phyloP scores from a whole-genome alignment of 2,329 filamentous ascomycete genomes.

The Herpomyces periplanetae region DNA sequence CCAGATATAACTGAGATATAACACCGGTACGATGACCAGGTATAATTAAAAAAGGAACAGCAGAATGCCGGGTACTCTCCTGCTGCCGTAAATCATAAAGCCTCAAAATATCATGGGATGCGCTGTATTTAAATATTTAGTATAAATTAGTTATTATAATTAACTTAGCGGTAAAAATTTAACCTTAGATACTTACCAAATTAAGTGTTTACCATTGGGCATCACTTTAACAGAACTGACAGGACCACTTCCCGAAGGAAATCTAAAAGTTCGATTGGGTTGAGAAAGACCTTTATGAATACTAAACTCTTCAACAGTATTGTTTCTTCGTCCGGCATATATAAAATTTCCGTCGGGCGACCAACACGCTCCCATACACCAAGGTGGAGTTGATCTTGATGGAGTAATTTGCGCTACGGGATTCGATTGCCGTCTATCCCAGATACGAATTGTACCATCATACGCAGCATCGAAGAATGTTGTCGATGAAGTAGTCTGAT shows the following conservation, averaged over 20 bases:
- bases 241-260: slow-evolving; percentile 53
- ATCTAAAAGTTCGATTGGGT: slow-evolving; percentile 40
- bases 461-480: slow-evolving; percentile 65
- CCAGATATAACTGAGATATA: slow-evolving; percentile 48
- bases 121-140: slow-evolving; percentile 15
- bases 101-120: slow-evolving; percentile 64
- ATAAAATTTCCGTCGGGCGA: slow-evolving; percentile 78
- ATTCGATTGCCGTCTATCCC: slow-evolving; percentile 40
- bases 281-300: slow-evolving; percentile 38
- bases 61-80: slow-evolving; percentile 23
- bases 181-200: slow-evolving; percentile 19
- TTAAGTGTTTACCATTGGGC: slow-evolving; percentile 61
- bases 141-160: slow-evolving; percentile 3
- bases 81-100: slow-evolving; percentile 50
- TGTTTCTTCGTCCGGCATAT: slow-evolving; percentile 59
- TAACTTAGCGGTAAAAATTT: slow-evolving; percentile 1
- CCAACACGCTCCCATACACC: slow-evolving; percentile 95
- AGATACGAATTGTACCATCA: slow-evolving; percentile 58
- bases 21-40: slow-evolving; percentile 63
- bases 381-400: slow-evolving; percentile 38
- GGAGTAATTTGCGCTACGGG: slow-evolving; percentile 43
- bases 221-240: slow-evolving; percentile 63
- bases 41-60: slow-evolving; percentile 78
- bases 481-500: slow-evolving; percentile 18
- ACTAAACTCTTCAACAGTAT: slow-evolving; percentile 73